These are phyloP conservation scores for Ramularia collo-cygni DNA, from an alignment of 2,329 filamentous ascomycete species.

Conservation along the genomic window DNA sequence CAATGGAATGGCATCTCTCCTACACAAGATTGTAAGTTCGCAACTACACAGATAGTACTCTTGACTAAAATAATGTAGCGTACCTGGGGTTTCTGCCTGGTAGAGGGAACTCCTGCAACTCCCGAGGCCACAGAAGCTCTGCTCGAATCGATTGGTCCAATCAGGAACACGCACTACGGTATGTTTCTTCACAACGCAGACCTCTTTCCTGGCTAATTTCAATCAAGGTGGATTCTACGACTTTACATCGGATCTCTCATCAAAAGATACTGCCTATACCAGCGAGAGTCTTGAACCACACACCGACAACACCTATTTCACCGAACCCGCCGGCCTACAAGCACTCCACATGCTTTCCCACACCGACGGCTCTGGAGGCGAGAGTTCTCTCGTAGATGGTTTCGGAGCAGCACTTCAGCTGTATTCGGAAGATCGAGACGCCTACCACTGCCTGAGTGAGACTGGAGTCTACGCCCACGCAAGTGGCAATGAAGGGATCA, in stretches of 20 bases:
- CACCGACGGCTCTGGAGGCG: constrained; percentile 61
- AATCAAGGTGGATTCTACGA: constrained; percentile 64
- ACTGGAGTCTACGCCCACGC: constrained; percentile 68
- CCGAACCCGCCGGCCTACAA: constrained; percentile 82
- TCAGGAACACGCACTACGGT: constrained; percentile 87
- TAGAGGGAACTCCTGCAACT: constrained; percentile 60
- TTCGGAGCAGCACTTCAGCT: constrained; percentile 65
- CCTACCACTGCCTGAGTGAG: constrained; percentile 52
- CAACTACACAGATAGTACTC: background rate
- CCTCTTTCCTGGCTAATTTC: too few relatives aligned
- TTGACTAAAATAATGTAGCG: constrained; percentile 42
- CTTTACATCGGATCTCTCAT: constrained; percentile 80
- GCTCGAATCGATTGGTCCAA: constrained; percentile 74
- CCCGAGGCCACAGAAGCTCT: constrained; percentile 68
- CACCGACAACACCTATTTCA: constrained; percentile 95
- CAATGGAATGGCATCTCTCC: constrained; percentile 21
- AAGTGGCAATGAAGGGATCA: constrained; percentile 78
- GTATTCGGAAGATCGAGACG: constrained; percentile 44
- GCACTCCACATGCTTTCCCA: constrained; percentile 88
- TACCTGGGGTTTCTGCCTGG: constrained; percentile 67
- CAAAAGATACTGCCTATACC: constrained; percentile 66
- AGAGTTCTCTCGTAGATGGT: constrained; percentile 78
- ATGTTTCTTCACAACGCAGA: constrained; percentile 34
- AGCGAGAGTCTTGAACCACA: constrained; percentile 75
- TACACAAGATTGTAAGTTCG: constrained; percentile 19